A percentile compares a stretch with the other conserved stretches of the same genome.
phyloP scores from a whole-genome alignment of 768 basidiomycete genomes.

The Albatrellus ellisii region DNA sequence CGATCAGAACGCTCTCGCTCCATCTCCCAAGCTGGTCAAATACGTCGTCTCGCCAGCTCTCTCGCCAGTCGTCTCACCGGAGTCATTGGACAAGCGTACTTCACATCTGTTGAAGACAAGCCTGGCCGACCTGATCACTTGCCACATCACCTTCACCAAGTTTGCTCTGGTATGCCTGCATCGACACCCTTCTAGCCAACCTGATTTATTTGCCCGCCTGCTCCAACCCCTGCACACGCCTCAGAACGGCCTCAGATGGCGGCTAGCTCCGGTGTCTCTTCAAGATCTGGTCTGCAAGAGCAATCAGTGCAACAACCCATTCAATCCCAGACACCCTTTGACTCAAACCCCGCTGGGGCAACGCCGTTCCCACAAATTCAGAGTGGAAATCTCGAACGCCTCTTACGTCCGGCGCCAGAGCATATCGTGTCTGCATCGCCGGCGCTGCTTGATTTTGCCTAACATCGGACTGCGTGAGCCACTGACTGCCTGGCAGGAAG shows the following conservation, averaged over 20 bases:
- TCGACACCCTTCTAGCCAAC: background rate
- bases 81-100: background rate
- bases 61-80: background rate
- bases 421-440: constrained; percentile 57
- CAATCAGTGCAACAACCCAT: background rate
- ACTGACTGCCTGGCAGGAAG: constrained; percentile 15
- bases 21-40: constrained; percentile 10
- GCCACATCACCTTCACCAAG: background rate
- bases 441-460: constrained; percentile 16
- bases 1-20: constrained; percentile 38
- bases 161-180: background rate
- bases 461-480: constrained; percentile 11
- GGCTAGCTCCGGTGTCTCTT: too few species aligned
- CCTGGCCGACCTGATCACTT: background rate
- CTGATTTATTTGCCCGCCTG: constrained; percentile 1
- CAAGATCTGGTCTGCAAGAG: too few species aligned
- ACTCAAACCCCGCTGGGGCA: constrained; percentile 19
- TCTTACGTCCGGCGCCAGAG: constrained; percentile 72
- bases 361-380: constrained; percentile 77
- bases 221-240: constrained; percentile 7
- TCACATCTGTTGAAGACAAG: background rate
- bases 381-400: constrained; percentile 59
- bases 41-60: constrained; percentile 7
- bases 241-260: constrained; percentile 6
- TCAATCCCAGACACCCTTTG: background rate